Conservation (phyloP, 1,284 basidiomycete genomes). For the Boletus mariae region DNA sequence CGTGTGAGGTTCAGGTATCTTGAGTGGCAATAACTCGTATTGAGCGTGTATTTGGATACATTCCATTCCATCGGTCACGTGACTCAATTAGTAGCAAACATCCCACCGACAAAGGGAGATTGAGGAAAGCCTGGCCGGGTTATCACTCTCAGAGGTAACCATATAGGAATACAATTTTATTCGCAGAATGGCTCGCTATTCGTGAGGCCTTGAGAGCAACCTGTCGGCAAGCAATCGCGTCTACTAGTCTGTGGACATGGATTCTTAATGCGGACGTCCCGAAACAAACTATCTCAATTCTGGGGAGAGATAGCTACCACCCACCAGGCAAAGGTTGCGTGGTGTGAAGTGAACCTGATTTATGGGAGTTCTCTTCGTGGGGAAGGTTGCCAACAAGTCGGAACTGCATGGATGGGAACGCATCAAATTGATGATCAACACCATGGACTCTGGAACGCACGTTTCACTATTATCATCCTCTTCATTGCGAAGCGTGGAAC, state of each 20-base stretch:
- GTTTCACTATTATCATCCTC: conserved; percentile 58
- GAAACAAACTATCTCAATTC: conserved; percentile 47
- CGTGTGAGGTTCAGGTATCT: conserved; percentile 20
- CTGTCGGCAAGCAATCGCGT: background rate
- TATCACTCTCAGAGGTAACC: background rate
- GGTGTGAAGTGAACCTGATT: conserved; percentile 92
- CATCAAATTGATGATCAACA: background rate
- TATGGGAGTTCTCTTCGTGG: conserved; percentile 93
- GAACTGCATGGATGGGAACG: conserved; percentile 43
- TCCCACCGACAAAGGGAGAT: background rate
- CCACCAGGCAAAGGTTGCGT: conserved; percentile 89
- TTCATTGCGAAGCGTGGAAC: conserved; percentile 33
- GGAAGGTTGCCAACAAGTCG: conserved; percentile 89
- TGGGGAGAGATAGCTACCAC: conserved; percentile 63
- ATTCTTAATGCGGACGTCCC: background rate
- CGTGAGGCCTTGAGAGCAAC: background rate
- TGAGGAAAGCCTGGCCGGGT: background rate
- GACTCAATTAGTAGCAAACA: conserved; percentile 6
- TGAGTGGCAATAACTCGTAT: conserved; percentile 19
- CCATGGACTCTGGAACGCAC: conserved; percentile 39
- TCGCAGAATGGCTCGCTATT: background rate
- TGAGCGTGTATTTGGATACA: background rate
- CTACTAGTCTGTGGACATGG: background rate
- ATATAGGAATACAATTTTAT: background rate
- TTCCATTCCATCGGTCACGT: conserved; percentile 16